Conservation (phyloP, 140 eudicot genomes). For the Bidens hawaiensis region DNA sequence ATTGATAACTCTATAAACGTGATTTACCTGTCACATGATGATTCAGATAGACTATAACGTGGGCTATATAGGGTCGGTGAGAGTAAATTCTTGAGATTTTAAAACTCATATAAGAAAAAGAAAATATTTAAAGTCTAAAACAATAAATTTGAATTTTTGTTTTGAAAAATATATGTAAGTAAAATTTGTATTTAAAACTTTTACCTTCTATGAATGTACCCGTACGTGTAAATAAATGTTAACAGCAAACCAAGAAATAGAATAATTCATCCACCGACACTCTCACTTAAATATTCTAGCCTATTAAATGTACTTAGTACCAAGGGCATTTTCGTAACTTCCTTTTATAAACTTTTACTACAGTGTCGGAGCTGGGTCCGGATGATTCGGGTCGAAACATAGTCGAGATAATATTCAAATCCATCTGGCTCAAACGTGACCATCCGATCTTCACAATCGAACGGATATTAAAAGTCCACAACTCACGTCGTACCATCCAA, state of each 20-base stretch:
- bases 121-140: too few relatives aligned
- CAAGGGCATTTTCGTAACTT: constrained; percentile 16
- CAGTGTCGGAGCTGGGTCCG: constrained; percentile 77
- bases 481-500: constrained; percentile 63
- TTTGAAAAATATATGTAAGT: not conserved
- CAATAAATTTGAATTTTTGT: too few relatives aligned
- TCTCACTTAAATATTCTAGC: not conserved
- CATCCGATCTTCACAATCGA: constrained; percentile 77
- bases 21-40: not conserved
- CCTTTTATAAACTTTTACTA: not conserved
- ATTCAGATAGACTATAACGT: too few relatives aligned
- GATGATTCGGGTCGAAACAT: constrained; percentile 93
- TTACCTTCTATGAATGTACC: not conserved
- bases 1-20: not conserved
- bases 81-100: too few relatives aligned
- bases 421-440: constrained; percentile 76
- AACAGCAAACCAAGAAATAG: not conserved
- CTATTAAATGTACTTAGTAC: not conserved
- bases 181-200: not conserved
- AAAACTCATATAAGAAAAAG: too few relatives aligned
- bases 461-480: constrained; percentile 74
- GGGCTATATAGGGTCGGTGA: too few relatives aligned
- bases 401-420: constrained; percentile 89
- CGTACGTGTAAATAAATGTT: too few relatives aligned
- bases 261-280: constrained; percentile 35